Conservation (phyloP, 2,329 filamentous ascomycete species). For the Xylaria sp. region DNA sequence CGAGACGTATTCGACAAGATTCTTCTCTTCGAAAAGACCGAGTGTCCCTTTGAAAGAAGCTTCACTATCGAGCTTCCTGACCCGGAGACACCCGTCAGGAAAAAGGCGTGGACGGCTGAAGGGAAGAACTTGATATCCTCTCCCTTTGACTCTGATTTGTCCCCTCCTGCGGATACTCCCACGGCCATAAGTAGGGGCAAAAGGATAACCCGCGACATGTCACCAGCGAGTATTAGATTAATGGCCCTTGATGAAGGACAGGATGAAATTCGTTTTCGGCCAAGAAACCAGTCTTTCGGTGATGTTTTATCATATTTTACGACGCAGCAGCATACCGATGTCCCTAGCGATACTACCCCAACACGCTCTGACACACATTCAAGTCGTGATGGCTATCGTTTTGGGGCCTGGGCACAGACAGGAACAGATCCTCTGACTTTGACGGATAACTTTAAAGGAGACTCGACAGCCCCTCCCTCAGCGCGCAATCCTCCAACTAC, state of each 20-base stretch:
- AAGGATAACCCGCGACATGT: constrained; percentile 24
- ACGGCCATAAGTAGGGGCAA: constrained; percentile 40
- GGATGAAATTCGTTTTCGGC: background rate
- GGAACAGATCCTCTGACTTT: background rate
- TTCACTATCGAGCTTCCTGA: constrained; percentile 81
- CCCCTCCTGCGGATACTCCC: constrained; percentile 40
- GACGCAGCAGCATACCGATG: background rate
- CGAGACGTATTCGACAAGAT: constrained; percentile 76
- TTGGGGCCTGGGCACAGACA: background rate
- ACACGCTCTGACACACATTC: background rate
- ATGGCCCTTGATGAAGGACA: background rate
- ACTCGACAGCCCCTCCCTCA: background rate
- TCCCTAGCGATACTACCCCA: background rate
- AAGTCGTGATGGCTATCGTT: background rate
- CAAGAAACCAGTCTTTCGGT: background rate
- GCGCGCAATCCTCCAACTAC: background rate
- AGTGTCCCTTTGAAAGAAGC: constrained; percentile 82
- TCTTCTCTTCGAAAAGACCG: constrained; percentile 86
- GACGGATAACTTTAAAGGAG: background rate
- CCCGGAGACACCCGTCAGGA: constrained; percentile 70
- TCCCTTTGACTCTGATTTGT: constrained; percentile 49
- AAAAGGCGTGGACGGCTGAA: constrained; percentile 74
- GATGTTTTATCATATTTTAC: background rate
- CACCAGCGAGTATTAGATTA: constrained; percentile 7
- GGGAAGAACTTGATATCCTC: constrained; percentile 54